Percentiles rank a stretch among this genome's conserved stretches.
Conservation (phyloP, 495 filamentous ascomycete species). For the Aspergillus homomorphus region DNA sequence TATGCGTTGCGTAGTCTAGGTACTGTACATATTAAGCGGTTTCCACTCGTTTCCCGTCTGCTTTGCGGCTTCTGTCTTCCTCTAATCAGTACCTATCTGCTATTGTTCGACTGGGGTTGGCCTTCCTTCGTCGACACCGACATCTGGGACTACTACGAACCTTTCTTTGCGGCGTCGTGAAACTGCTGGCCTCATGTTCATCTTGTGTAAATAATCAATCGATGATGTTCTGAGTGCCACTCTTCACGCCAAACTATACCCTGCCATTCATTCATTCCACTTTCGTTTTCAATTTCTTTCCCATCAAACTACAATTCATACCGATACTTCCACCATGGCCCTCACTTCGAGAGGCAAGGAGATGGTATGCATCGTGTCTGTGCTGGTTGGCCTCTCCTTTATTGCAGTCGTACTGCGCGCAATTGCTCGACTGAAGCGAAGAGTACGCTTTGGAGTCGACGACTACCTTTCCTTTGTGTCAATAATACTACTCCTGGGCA, state of each 20-base stretch:
- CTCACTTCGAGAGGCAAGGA: constrained; percentile 28
- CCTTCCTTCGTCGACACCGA: not conserved
- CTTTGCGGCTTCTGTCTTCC: not conserved
- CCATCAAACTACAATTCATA: not conserved
- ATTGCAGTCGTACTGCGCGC: constrained; percentile 38
- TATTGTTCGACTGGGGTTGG: not conserved
- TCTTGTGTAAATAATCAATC: not conserved
- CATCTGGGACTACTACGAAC: not conserved
- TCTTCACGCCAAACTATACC: not conserved
- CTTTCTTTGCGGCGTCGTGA: not conserved
- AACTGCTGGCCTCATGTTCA: not conserved
- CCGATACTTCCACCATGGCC: constrained; percentile 23
- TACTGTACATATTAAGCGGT: not conserved
- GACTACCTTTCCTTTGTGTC: constrained; percentile 40
- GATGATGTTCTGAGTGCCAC: not conserved
- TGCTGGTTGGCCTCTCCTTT: constrained; percentile 36
- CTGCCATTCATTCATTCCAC: not conserved
- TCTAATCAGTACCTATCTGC: no score
- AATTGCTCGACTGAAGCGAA: constrained; percentile 35
- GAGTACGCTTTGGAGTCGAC: constrained; percentile 38
- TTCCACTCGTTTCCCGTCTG: not conserved
- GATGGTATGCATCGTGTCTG: constrained; percentile 38
- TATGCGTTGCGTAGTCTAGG: not conserved
- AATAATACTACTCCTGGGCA: constrained; percentile 31
- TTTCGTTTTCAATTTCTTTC: constrained; percentile 9